Conservation (phyloP, 768 basidiomycete species). For the Amanita brunnescens region DNA sequence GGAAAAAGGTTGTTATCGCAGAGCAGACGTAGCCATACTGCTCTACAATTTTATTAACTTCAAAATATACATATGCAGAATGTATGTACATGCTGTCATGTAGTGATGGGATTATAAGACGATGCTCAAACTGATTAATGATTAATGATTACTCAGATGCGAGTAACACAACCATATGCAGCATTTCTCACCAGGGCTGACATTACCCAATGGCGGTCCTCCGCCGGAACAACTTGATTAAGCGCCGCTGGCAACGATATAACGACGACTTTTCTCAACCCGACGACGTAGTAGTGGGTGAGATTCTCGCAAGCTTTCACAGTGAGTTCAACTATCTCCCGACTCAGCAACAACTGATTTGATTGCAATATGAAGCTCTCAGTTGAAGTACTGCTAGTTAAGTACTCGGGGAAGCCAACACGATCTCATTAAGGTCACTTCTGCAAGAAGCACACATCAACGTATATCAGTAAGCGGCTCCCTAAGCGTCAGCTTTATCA, state of each 20-base stretch:
- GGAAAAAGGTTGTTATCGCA: conserved; percentile 76
- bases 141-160: not conserved
- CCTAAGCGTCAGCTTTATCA: too few species aligned
- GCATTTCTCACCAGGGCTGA: conserved; percentile 1
- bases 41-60: not conserved
- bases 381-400: too few species aligned
- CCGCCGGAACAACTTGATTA: not conserved
- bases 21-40: conserved; percentile 54
- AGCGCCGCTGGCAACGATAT: not conserved
- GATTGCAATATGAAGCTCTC: too few species aligned
- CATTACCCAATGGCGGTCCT: not conserved
- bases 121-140: not conserved
- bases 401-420: too few species aligned
- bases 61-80: not conserved
- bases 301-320: too few species aligned
- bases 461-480: too few species aligned
- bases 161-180: not conserved
- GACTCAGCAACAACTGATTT: too few species aligned
- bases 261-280: not conserved
- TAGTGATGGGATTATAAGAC: not conserved
- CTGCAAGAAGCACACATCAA: too few species aligned
- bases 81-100: not conserved
- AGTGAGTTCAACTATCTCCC: too few species aligned
- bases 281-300: too few species aligned
- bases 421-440: too few species aligned